Conservation (phyloP, 148 eudicot species). For the Silene latifolia region DNA sequence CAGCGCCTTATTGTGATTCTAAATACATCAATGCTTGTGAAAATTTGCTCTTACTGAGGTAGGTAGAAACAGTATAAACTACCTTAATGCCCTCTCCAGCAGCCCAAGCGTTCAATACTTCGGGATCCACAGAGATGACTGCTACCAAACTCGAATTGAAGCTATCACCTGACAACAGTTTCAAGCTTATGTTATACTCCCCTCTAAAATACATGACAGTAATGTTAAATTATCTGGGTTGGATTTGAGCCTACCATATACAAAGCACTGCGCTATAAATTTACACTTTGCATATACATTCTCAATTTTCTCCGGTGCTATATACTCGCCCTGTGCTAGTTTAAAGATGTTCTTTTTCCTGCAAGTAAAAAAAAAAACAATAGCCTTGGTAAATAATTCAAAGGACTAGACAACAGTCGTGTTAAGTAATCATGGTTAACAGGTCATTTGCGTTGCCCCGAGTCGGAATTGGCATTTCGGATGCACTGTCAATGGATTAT, state of each 20-base stretch:
- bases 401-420: not conserved
- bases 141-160: conserved; percentile 78
- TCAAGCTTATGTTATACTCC: conserved; percentile 4
- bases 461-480: not conserved
- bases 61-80: conserved; percentile 4
- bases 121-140: conserved; percentile 67
- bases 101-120: conserved; percentile 68
- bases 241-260: conserved; percentile 50
- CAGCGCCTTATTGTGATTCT: too few relatives aligned
- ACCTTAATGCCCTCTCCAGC: conserved; percentile 72
- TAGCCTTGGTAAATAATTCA: not conserved
- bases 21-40: too few relatives aligned
- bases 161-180: conserved; percentile 70
- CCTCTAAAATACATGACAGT: not conserved
- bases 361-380: conserved; percentile 18
- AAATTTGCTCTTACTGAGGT: not conserved
- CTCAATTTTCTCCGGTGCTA: conserved; percentile 94
- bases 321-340: conserved; percentile 88
- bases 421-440: not conserved
- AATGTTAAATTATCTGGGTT: not conserved
- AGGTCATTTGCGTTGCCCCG: not conserved
- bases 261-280: conserved; percentile 74
- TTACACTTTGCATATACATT: conserved; percentile 87
- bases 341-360: conserved; percentile 97
- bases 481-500: not conserved